Evolutionary conservation across 495 filamentous ascomycete genomes (phyloP), one percentile per base, ranked within the genome.

Genomic region (Penicillium malachiteum): DNA sequence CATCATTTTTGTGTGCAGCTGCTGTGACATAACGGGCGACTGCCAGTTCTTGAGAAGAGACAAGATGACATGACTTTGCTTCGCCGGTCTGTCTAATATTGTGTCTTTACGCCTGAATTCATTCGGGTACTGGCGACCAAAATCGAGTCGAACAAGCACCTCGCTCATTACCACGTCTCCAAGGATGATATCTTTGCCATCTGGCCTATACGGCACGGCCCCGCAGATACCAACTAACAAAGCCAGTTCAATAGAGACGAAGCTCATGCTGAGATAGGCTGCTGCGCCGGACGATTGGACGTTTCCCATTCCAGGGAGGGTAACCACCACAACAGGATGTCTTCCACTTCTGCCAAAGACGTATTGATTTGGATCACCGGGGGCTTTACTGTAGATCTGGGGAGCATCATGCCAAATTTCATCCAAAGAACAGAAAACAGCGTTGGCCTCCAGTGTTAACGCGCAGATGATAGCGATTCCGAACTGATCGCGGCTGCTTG

Each of bases 381-480:
- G 8, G 8, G 50, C 54, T 33, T 57, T 55, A 12, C 64, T 66
- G 38, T 66, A 70, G 18, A 56, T 30, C 8, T 63, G 17, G 26
- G 58, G 42, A 49, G 54, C 41, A 13, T 59, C 33, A 14, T 66
- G 47, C 59, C 59, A 68, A 39, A 58, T 52, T 13, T 65, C 61
- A 39, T 69, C 66, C 6, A 67, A 18, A 5, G 65, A 13, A 41
- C 50, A 16, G 1, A 4, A 8, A 4, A 69, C 66, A 30, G 73
- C 73, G 43, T 46, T 18, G 7, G 14, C 5, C 26, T 43, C 72
- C 3, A 64, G 58, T 5, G 59, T 53, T 8, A 75, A 56, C 1
- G 71, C 71, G 48, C 70, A 72, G 7, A 74, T 62, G n/a, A 76
- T 66, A 26, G 63, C 71, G n/a, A 73, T 65, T 12, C 70, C 56